phyloP scores from a whole-genome alignment of 2,329 filamentous ascomycete genomes.

The Chrysosporium keratinophilum region DNA sequence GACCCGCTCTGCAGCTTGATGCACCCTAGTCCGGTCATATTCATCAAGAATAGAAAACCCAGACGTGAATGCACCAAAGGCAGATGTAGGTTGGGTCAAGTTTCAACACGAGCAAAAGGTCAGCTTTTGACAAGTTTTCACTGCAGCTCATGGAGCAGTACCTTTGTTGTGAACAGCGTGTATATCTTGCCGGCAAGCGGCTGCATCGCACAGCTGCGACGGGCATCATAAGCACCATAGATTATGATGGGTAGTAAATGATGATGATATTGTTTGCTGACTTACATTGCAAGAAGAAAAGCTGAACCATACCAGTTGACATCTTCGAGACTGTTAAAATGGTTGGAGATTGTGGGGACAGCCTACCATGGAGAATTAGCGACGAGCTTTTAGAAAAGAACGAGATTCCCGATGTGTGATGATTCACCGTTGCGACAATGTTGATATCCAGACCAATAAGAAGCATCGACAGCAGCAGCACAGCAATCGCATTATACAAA shows the following conservation, averaged over 20 bases:
- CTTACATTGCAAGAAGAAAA: slow-evolving; percentile 7
- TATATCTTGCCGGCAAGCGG: slow-evolving; percentile 6
- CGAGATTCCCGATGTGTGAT: not conserved
- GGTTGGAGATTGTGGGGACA: slow-evolving; percentile 5
- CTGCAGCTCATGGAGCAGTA: slow-evolving; percentile 26
- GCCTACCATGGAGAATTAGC: not conserved
- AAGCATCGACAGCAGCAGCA: not conserved
- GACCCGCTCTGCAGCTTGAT: not conserved
- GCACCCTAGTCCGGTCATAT: not conserved
- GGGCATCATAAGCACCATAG: not conserved
- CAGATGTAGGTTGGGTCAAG: not conserved
- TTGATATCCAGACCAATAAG: slow-evolving; percentile 6
- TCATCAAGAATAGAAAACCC: not conserved
- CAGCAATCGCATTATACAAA: slow-evolving; percentile 1
- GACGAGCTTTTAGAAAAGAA: not conserved
- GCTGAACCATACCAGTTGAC: slow-evolving; percentile 11
- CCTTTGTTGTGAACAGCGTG: not conserved
- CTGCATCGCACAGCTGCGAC: slow-evolving; percentile 1
- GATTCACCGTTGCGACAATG: slow-evolving; percentile 3
- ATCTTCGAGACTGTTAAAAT: slow-evolving; percentile 6
- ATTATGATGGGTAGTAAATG: not conserved
- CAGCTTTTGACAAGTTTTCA: slow-evolving; percentile 31
- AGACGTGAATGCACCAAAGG: not conserved
- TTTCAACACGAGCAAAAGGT: not conserved
- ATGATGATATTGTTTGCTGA: not conserved